phyloP scores from a whole-genome alignment of 169 alveolate species.

The Blepharisma undulans region DNA sequence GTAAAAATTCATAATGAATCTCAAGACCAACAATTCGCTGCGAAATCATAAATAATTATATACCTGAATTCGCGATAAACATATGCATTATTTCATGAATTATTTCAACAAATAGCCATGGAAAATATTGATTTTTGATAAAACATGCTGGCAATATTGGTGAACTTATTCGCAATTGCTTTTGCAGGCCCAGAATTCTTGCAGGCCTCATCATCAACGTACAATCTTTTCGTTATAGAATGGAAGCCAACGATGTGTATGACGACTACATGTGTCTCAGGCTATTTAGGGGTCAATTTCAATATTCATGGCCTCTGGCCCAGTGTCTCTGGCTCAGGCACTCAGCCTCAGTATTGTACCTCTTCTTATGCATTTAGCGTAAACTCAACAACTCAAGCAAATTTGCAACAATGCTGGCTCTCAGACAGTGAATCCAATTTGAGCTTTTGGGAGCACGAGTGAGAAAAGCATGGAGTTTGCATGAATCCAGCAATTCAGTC shows the following conservation, averaged over 20 bases:
- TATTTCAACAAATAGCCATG: not conserved
- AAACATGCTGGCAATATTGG: not conserved
- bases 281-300: not conserved
- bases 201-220: not conserved
- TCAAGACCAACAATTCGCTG: too few species aligned
- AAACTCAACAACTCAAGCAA: not conserved
- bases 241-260: slow-evolving; percentile 14
- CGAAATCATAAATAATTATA: too few species aligned
- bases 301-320: slow-evolving; percentile 43
- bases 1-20: too few species aligned
- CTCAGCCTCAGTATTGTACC: slow-evolving; percentile 1
- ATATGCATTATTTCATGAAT: not conserved
- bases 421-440: not conserved
- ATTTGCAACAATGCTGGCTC: not conserved
- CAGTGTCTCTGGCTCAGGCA: not conserved
- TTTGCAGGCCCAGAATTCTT: not conserved
- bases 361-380: not conserved
- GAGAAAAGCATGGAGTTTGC: slow-evolving; percentile 39
- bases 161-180: not conserved
- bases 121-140: not conserved
- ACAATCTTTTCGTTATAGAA: not conserved
- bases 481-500: not conserved
- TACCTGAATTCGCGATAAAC: not conserved
- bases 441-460: slow-evolving; percentile 36
- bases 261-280: not conserved